Conservation (phyloP, 2,329 filamentous ascomycete genomes). For the Aspergillus candidus region DNA sequence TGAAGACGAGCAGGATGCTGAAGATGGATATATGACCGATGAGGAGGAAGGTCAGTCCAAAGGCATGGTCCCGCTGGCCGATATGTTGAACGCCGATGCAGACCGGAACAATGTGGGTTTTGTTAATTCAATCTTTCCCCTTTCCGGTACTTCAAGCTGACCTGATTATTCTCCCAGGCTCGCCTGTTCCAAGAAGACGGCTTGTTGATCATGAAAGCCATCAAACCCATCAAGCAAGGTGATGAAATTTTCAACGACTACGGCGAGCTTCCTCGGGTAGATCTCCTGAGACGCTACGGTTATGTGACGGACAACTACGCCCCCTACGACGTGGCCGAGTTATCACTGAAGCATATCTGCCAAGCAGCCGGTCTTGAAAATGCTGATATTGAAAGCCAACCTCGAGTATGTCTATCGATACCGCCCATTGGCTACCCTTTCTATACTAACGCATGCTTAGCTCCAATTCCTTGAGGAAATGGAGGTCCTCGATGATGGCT, state of each 20-base stretch:
- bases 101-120: constrained; percentile 65
- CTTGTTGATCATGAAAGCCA: constrained; percentile 62
- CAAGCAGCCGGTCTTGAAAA: constrained; percentile 29
- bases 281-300: constrained; percentile 77
- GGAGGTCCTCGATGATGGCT: constrained; percentile 64
- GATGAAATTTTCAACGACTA: constrained; percentile 87
- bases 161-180: constrained; percentile 33
- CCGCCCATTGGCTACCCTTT: neutral
- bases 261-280: constrained; percentile 73
- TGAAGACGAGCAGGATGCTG: constrained; percentile 46
- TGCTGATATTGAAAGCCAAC: constrained; percentile 25
- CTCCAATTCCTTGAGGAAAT: constrained; percentile 56
- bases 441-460: constrained; percentile 15
- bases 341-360: constrained; percentile 58
- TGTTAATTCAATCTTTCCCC: neutral
- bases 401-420: constrained; percentile 20
- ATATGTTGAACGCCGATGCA: constrained; percentile 83
- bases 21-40: constrained; percentile 50
- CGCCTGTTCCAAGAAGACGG: constrained; percentile 56
- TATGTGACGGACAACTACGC: constrained; percentile 76
- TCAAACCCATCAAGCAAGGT: constrained; percentile 62
- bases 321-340: constrained; percentile 75
- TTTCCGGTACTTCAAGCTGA: neutral
- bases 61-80: constrained; percentile 86
- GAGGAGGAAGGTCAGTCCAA: constrained; percentile 64